These are phyloP conservation scores for Gossypium stocksii DNA, from an alignment of 345 rosid genomes.

Conservation along the genomic window DNA sequence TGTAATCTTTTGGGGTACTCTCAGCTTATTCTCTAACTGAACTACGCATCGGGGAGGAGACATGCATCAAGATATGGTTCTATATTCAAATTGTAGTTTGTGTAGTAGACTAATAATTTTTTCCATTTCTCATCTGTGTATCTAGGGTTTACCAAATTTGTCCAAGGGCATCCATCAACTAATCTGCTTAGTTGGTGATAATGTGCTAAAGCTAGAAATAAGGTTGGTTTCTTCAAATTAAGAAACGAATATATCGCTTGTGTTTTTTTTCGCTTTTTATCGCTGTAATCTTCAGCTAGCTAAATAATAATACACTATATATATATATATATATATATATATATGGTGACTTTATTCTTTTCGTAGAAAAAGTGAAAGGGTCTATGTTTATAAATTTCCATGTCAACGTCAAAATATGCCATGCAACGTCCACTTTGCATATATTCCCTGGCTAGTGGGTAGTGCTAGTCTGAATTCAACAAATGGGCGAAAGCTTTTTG, in stretches of 20 bases:
- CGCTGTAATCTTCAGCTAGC: constrained; percentile 1
- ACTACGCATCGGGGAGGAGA: not conserved
- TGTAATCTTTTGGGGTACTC: not conserved
- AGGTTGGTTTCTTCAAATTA: not conserved
- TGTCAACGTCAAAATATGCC: not conserved
- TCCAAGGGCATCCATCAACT: not conserved
- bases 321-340: no score
- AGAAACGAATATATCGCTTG: not conserved
- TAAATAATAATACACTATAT: not conserved
- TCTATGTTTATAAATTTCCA: not conserved
- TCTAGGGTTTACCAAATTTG: not conserved
- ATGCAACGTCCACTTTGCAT: constrained; percentile 10
- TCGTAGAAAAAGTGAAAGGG: not conserved
- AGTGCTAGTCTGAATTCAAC: no score
- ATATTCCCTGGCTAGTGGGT: not conserved
- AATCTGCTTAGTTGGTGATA: not conserved
- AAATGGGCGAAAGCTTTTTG: not conserved
- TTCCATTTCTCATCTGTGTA: not conserved
- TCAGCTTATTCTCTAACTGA: not conserved
- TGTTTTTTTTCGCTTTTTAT: not conserved
- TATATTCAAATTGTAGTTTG: not conserved
- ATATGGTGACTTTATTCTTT: not conserved
- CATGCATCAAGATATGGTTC: not conserved
- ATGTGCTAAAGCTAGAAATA: not conserved
- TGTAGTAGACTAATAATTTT: not conserved